A percentile compares a stretch with the other conserved stretches of the same genome.
phyloP scores from a whole-genome alignment of 768 basidiomycete species.

The Pleurotus tuber-regium region DNA sequence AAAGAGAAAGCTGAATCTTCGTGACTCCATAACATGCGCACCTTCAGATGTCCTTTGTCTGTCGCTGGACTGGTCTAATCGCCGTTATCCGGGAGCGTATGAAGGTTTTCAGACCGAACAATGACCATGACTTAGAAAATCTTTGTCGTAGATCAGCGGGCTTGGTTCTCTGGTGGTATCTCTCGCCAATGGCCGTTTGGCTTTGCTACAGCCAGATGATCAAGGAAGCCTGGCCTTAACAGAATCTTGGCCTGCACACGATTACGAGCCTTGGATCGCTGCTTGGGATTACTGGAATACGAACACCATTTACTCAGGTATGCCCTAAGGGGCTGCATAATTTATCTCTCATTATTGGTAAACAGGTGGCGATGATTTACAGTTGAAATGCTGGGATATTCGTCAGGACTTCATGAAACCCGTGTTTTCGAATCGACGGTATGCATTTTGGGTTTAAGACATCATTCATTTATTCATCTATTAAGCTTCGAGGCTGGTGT shows the following conservation, averaged over 20 bases:
- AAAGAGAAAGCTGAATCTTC: conserved; percentile 37
- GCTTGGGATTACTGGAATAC: conserved; percentile 88
- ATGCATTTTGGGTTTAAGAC: conserved; percentile 9
- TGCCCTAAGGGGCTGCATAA: too few relatives aligned
- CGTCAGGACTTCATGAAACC: conserved; percentile 60
- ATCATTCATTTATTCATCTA: background rate
- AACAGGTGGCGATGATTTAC: conserved; percentile 92
- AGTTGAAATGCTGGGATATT: conserved; percentile 89
- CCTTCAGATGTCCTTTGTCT: conserved; percentile 69
- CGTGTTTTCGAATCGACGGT: conserved; percentile 74
- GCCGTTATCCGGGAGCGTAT: conserved; percentile 49
- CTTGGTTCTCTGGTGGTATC: conserved; percentile 72
- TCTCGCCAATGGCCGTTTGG: conserved; percentile 74
- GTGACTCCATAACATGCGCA: conserved; percentile 47
- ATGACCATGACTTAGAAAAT: background rate
- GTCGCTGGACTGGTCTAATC: conserved; percentile 91
- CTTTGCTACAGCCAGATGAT: conserved; percentile 53
- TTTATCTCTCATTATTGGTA: too few relatives aligned
- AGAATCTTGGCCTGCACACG: conserved; percentile 82
- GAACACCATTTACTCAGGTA: conserved; percentile 83
- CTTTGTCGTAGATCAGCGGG: conserved; percentile 28
- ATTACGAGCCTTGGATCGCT: conserved; percentile 92
- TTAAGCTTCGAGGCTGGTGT: conserved; percentile 89
- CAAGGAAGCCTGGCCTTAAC: conserved; percentile 41
- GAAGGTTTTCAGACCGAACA: conserved; percentile 13